Conservation (phyloP, 495 filamentous ascomycete genomes). For the Extremus antarcticus region DNA sequence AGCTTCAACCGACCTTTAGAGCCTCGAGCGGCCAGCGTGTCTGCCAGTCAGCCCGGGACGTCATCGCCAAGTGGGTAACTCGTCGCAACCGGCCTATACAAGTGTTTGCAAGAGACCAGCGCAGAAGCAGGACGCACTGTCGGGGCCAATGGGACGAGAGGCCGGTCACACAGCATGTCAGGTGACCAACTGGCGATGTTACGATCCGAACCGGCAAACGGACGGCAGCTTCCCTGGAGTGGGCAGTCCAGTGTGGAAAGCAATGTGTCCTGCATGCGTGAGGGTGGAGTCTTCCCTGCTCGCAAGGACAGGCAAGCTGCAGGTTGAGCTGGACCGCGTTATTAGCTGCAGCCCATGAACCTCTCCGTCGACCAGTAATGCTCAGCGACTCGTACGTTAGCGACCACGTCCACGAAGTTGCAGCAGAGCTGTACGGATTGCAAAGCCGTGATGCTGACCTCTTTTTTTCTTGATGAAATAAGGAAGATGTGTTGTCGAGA, state of each 20-base stretch:
- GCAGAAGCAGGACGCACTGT: not conserved
- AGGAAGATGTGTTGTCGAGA: too few species aligned
- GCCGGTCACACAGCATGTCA: not conserved
- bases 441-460: too few species aligned
- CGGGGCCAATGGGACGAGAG: not conserved
- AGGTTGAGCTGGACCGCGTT: not conserved
- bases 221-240: not conserved
- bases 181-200: not conserved
- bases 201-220: not conserved
- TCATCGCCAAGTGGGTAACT: conserved; percentile 2
- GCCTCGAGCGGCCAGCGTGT: not conserved
- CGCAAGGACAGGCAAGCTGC: not conserved
- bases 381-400: not conserved
- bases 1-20: not conserved
- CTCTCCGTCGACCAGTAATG: not conserved
- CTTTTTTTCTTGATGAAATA: too few species aligned
- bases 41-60: not conserved
- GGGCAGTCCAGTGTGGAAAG: not conserved
- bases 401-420: too few species aligned
- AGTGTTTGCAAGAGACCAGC: not conserved
- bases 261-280: not conserved
- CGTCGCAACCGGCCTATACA: not conserved
- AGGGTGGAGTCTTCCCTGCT: not conserved
- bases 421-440: too few species aligned
- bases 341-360: not conserved